Base-by-base conservation (phyloP, 2,329 filamentous ascomycete genomes). In the Exophiala xenobiotica region DNA sequence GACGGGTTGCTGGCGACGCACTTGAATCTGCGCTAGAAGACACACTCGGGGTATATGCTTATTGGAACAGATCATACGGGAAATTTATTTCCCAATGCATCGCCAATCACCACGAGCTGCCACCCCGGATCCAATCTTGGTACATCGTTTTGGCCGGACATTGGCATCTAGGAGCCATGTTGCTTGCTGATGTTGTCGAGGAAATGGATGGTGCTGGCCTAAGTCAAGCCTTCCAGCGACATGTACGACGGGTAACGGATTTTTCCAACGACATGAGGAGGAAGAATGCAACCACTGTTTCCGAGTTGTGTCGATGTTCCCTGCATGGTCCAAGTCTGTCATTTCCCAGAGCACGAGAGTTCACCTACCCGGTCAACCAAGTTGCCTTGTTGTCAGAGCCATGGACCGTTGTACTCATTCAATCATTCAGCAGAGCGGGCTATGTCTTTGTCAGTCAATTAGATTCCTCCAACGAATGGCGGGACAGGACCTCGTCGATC, bases 131-230 rank as follows among this genome's bases (percentile, higher is more conserved):
- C 3, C 79, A 80, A 59, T 79, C 79, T 35, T 83, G 80, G 80
- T 82, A 81, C 53, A 72, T 81, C 11, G 77, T 79, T 46, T 72
- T 83, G 19, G 69, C 74, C 0, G 77, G 76, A 0, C 81, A 83
- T 56, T 83, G 79, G 75, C 77, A 82, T 56, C 73, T 82, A 2
- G 80, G 74, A 2, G 72, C 74, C 0, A 71, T 83, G 35, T 68
- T 82, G 19, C 66, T 83, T 3, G 77, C 78, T 26, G 80, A 83
- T 49, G 63, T 77, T 3, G 67, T 83, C 9, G 75, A 78, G 40
- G 64, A 70, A 20, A 72, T 81, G 18, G 79, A 82, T 45, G 67
- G 70, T 69, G 73, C 3, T 74, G 78, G 52, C 66, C 68, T 4
- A 48, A 68, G 1, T 65, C 83, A 26, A 73, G 71, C 1, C 63